Evolutionary conservation across 352 stramenopile species (phyloP), one percentile per base, ranked within the genome.

Genomic region (Globisporangium irregulare): DNA sequence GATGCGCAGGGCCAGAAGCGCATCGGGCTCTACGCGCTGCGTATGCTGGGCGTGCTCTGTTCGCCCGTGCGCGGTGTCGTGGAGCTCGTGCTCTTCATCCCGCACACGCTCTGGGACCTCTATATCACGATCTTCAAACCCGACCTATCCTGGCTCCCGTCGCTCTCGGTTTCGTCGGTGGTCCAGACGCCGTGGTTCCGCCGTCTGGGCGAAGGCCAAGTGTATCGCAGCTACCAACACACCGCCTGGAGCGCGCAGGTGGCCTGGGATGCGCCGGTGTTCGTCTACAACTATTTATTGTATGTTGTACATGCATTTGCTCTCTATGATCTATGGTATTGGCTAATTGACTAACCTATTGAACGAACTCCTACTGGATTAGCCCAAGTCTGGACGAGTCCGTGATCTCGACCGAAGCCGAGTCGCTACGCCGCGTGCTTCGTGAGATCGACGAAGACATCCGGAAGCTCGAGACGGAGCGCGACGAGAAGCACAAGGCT

Each of bases 221-320:
- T 89, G 32, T 86, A 88, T 22, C 62, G 75, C 36, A 56, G 20
- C 8, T 94, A 91, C 67, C 81, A 67, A 34, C 71, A 71, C 1
- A 34, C 69, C 3, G 73, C 68, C 20, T 94, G 86, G 86, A 77
- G 79, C 24, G 69, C 66, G 5, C 73, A 73, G 12, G 73, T 94
- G 25, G 70, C 88, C 8, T 94, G 86, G 86, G 82, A 92, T 50
- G 78, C 86, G 27, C 86, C 86, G 2, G 66, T 92, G 10, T 87
- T 84, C 55, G 73, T 72, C 6, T 94, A 91, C 57, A 66, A 82
- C 59, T 94, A 92, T 73, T 73, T 92, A 69, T 91, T 94, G 86
- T 94, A 77, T 60, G 86, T 61, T 32, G 25, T 38, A 27, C 41
- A 15, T 59, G 24, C 15, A 3, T 51, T 22, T 51, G 43, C 18